Evolutionary conservation across 306 rosid species (phyloP).

Genomic region (Malus asiatica): DNA sequence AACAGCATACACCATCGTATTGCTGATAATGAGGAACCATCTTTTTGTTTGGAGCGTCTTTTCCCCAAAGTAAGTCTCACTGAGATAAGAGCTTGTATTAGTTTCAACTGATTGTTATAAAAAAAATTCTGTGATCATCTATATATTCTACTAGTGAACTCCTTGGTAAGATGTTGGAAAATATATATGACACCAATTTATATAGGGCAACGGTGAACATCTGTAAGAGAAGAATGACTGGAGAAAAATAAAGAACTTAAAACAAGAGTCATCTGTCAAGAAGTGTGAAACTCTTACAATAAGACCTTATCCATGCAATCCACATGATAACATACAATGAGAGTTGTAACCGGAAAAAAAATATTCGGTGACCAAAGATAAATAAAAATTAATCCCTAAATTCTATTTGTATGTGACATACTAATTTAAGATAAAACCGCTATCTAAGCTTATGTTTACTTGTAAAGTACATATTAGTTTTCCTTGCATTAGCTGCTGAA

Average conservation of each 20-base stretch:
- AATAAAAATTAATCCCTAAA: background rate
- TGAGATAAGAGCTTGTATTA: background rate
- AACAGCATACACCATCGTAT: constrained; percentile 54
- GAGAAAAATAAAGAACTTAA: background rate
- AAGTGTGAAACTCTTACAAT: background rate
- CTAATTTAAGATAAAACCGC: background rate
- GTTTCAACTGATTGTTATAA: background rate
- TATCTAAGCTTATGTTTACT: background rate
- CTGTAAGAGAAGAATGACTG: background rate
- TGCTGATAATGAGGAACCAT: constrained; percentile 91
- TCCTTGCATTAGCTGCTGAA: background rate
- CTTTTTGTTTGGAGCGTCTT: constrained; percentile 92
- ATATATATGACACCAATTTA: background rate
- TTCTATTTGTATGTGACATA: too few species aligned
- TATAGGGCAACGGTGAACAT: background rate
- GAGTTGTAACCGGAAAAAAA: too few species aligned
- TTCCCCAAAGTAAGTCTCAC: constrained; percentile 78
- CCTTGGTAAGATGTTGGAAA: background rate
- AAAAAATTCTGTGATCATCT: background rate
- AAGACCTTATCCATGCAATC: background rate
- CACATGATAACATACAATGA: background rate
- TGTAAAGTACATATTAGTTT: background rate
- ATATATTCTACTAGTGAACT: background rate
- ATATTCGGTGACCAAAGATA: too few species aligned
- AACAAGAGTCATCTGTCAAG: background rate